Percentiles rank a stretch among this genome's conserved stretches.
phyloP scores from a whole-genome alignment of 2,329 filamentous ascomycete species.

The Trichoderma atrobrunneum region DNA sequence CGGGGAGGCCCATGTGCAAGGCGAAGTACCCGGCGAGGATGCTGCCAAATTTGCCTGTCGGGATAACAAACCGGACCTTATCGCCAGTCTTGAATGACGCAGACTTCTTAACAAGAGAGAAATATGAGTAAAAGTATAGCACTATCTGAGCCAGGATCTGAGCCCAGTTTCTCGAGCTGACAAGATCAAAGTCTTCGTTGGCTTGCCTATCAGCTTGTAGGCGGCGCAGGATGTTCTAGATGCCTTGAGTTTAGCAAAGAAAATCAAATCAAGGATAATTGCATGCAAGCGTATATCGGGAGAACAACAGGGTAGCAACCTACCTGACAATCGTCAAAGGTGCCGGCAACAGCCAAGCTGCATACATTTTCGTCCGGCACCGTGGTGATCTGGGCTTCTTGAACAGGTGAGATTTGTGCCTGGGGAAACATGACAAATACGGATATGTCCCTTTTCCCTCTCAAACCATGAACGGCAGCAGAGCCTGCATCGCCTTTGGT shows the following conservation, averaged over 20 bases:
- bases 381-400: slow-evolving; percentile 97
- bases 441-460: slow-evolving; percentile 94
- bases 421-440: slow-evolving; percentile 94
- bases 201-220: slow-evolving; percentile 83
- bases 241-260: slow-evolving; percentile 81
- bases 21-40: slow-evolving; percentile 94
- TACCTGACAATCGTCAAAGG: slow-evolving; percentile 93
- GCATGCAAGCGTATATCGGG: background rate
- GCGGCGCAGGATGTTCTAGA: slow-evolving; percentile 83
- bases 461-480: slow-evolving; percentile 90
- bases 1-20: slow-evolving; percentile 81
- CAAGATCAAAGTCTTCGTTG: slow-evolving; percentile 79
- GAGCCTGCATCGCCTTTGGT: slow-evolving; percentile 89
- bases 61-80: slow-evolving; percentile 80
- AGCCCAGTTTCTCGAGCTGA: slow-evolving; percentile 97
- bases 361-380: slow-evolving; percentile 88
- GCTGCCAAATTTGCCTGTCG: slow-evolving; percentile 95
- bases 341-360: slow-evolving; percentile 84
- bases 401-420: slow-evolving; percentile 84
- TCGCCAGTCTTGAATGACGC: slow-evolving; percentile 61
- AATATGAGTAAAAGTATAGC: slow-evolving; percentile 97
- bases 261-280: slow-evolving; percentile 51
- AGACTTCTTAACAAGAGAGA: slow-evolving; percentile 65
- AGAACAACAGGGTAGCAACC: slow-evolving; percentile 3
- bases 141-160: slow-evolving; percentile 94